A percentile compares a stretch with the other conserved stretches of the same genome.
phyloP scores from a whole-genome alignment of 2,329 filamentous ascomycete genomes.

The Zymoseptoria passerinii region DNA sequence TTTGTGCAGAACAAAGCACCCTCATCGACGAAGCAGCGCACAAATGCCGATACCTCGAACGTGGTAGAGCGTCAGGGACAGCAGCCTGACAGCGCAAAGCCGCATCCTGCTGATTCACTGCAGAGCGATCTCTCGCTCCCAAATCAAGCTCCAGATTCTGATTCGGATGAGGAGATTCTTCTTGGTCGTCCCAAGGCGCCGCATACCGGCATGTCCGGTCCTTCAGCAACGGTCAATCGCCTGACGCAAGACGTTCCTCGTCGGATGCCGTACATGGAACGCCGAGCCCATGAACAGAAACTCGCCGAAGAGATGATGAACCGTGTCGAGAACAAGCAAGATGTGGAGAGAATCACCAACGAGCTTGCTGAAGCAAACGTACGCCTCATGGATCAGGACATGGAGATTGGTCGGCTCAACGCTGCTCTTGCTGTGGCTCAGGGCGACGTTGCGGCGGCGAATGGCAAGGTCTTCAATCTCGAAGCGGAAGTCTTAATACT shows the following conservation, averaged over 20 bases:
- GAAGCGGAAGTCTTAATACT: slow-evolving; percentile 1
- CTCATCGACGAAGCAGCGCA: neutral
- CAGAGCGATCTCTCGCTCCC: neutral
- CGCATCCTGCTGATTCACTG: neutral
- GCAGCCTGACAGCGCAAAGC: neutral
- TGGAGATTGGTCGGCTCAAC: slow-evolving; percentile 7
- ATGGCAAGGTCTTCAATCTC: neutral
- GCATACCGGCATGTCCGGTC: neutral
- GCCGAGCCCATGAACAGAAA: slow-evolving; percentile 10
- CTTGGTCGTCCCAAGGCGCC: neutral
- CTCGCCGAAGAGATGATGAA: slow-evolving; percentile 6
- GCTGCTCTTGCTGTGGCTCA: neutral
- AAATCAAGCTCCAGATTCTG: neutral
- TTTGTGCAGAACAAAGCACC: neutral
- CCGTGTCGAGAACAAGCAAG: slow-evolving; percentile 8
- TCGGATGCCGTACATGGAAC: slow-evolving; percentile 16
- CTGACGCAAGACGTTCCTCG: slow-evolving; percentile 9
- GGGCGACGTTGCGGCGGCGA: neutral
- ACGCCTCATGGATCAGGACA: slow-evolving; percentile 7
- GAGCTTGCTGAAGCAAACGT: slow-evolving; percentile 13
- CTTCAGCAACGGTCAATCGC: neutral
- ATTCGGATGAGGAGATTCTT: neutral
- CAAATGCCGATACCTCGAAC: neutral
- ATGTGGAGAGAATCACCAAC: slow-evolving; percentile 9
- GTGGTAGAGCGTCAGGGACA: neutral